Evolutionary conservation across 1,284 basidiomycete genomes (phyloP).

Genomic region (Ustilago tritici): DNA sequence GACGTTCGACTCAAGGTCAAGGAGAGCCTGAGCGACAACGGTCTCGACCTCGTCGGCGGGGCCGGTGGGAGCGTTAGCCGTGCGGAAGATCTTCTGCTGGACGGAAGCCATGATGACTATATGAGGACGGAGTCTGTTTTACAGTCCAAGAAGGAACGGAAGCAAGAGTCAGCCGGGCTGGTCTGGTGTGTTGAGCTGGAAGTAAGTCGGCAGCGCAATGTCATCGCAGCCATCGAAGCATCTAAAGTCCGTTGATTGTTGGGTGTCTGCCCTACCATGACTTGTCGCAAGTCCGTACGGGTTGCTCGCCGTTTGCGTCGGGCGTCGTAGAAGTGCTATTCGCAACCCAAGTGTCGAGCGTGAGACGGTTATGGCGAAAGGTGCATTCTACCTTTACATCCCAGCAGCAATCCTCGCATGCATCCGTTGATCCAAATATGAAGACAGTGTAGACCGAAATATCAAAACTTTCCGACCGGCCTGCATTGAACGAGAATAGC

Average conservation of each 20-base stretch:
- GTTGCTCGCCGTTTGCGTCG: too few species aligned
- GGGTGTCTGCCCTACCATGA: background rate
- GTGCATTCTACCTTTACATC: background rate
- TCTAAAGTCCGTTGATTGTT: background rate
- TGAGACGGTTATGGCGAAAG: too few species aligned
- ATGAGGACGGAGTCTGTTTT: constrained; percentile 38
- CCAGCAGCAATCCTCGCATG: background rate
- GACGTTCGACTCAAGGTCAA: constrained; percentile 98
- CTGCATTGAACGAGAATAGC: background rate
- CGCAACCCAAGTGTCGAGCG: too few species aligned
- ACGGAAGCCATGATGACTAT: constrained; percentile 66
- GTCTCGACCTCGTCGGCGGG: constrained; percentile 92
- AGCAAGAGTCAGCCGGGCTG: constrained; percentile 25
- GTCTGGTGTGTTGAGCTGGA: background rate
- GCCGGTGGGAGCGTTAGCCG: constrained; percentile 89
- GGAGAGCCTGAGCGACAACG: constrained; percentile 91
- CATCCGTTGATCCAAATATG: background rate
- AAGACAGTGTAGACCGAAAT: background rate
- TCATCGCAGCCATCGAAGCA: constrained; percentile 8
- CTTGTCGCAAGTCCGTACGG: background rate
- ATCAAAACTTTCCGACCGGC: background rate
- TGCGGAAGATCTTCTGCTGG: constrained; percentile 86
- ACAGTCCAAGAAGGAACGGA: background rate
- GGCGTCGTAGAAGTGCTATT: too few species aligned
- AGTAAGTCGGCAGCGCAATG: constrained; percentile 5